Conservation (phyloP, 495 filamentous ascomycete species). For the Aspergillus bertholletiae region DNA sequence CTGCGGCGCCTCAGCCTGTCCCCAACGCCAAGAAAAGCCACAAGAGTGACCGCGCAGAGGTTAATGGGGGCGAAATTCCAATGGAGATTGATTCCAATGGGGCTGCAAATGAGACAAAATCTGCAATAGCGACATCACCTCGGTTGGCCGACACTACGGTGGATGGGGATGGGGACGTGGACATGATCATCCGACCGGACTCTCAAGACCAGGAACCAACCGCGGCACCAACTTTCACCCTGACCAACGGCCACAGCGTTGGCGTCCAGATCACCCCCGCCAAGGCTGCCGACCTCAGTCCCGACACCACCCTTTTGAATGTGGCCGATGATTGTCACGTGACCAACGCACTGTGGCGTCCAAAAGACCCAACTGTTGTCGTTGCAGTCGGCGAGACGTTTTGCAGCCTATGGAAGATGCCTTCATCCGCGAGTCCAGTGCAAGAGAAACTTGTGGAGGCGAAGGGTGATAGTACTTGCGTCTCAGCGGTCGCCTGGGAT, state of each 20-base stretch:
- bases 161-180: slow-evolving; percentile 44
- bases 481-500: slow-evolving; percentile 69
- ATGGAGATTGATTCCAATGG: slow-evolving; percentile 45
- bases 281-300: slow-evolving; percentile 60
- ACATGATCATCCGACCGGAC: slow-evolving; percentile 30
- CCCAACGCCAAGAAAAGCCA: slow-evolving; percentile 24
- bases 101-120: slow-evolving; percentile 40
- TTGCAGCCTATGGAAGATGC: slow-evolving; percentile 75
- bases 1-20: slow-evolving; percentile 11
- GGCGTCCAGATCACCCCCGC: slow-evolving; percentile 60
- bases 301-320: slow-evolving; percentile 61
- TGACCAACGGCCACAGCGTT: slow-evolving; percentile 64
- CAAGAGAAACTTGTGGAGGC: slow-evolving; percentile 37
- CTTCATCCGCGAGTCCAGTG: slow-evolving; percentile 32
- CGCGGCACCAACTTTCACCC: slow-evolving; percentile 50
- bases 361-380: slow-evolving; percentile 67
- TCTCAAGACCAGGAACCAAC: slow-evolving; percentile 30
- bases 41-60: slow-evolving; percentile 58
- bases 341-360: slow-evolving; percentile 74
- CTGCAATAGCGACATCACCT: slow-evolving; percentile 38
- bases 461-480: slow-evolving; percentile 32
- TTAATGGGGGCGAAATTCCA: slow-evolving; percentile 56
- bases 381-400: slow-evolving; percentile 74
- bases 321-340: slow-evolving; percentile 60
- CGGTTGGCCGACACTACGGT: slow-evolving; percentile 15